Conservation (phyloP, 169 alveolate species). For the Eimeria falciformis region DNA sequence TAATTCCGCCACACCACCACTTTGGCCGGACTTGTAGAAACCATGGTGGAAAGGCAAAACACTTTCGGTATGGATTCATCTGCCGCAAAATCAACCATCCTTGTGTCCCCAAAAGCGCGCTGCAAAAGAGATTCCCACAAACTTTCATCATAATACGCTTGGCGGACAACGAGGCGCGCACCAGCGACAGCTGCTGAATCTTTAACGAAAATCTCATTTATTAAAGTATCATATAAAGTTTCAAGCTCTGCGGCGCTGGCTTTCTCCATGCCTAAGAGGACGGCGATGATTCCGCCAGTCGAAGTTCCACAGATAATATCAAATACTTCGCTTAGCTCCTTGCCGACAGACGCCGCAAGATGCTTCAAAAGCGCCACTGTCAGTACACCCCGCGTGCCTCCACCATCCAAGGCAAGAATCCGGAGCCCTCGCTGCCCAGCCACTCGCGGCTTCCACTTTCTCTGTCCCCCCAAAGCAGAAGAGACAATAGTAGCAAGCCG, state of each 20-base stretch:
- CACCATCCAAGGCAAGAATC: conserved; percentile 89
- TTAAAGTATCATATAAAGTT: conserved; percentile 84
- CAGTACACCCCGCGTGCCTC: conserved; percentile 90
- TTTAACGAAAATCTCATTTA: conserved; percentile 85
- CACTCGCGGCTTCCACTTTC: conserved; percentile 73
- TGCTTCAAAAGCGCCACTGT: conserved; percentile 86
- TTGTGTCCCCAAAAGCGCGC: conserved; percentile 82
- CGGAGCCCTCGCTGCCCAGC: conserved; percentile 84
- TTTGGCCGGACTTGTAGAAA: conserved; percentile 84
- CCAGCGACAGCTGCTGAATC: conserved; percentile 85
- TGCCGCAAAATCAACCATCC: conserved; percentile 88
- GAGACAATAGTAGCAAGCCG: conserved; percentile 73
- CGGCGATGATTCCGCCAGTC: conserved; percentile 90
- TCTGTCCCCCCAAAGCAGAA: conserved; percentile 72
- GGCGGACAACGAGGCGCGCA: conserved; percentile 86
- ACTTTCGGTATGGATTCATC: conserved; percentile 87
- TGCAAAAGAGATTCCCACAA: conserved; percentile 81
- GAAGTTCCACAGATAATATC: conserved; percentile 92
- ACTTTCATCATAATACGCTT: conserved; percentile 87
- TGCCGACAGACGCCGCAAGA: conserved; percentile 76
- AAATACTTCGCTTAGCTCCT: conserved; percentile 85
- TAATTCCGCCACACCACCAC: conserved; percentile 88
- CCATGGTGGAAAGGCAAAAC: conserved; percentile 86
- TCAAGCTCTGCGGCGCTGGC: conserved; percentile 83
- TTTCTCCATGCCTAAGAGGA: conserved; percentile 86